phyloP scores from a whole-genome alignment of 177 flowering plant genomes.

The Vitis hybrid region DNA sequence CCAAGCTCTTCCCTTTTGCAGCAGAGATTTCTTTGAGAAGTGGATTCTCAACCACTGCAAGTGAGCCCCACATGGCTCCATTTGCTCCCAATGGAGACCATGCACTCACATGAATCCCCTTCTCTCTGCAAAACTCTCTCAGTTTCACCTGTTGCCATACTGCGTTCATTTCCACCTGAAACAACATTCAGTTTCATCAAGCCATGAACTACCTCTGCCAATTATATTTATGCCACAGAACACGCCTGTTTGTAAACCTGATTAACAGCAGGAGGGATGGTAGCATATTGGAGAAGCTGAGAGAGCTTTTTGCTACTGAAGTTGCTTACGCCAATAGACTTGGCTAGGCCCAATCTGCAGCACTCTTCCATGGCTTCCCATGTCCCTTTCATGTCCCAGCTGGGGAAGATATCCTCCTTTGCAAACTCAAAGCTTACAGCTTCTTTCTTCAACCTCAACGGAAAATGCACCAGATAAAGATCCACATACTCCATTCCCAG shows the following conservation, averaged over 20 bases:
- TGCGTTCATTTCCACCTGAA: constrained; percentile 29
- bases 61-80: constrained; percentile 18
- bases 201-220: neutral
- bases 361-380: constrained; percentile 53
- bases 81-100: constrained; percentile 26
- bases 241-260: constrained; percentile 19
- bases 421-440: neutral
- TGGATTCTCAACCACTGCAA: constrained; percentile 13
- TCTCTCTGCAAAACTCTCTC: constrained; percentile 23
- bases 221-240: too few species aligned
- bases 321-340: constrained; percentile 47
- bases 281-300: constrained; percentile 16
- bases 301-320: constrained; percentile 27
- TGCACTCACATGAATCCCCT: constrained; percentile 21
- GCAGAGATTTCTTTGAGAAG: constrained; percentile 17
- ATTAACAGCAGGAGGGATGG: constrained; percentile 34
- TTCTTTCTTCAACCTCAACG: constrained; percentile 19
- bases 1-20: constrained; percentile 16
- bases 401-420: constrained; percentile 19
- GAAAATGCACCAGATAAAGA: constrained; percentile 38
- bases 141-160: constrained; percentile 25
- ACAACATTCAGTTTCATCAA: neutral
- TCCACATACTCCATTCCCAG: constrained; percentile 35
- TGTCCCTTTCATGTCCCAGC: constrained; percentile 21
- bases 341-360: constrained; percentile 30